Conservation (phyloP, 2,329 filamentous ascomycete species). For the Neurospora sp. region DNA sequence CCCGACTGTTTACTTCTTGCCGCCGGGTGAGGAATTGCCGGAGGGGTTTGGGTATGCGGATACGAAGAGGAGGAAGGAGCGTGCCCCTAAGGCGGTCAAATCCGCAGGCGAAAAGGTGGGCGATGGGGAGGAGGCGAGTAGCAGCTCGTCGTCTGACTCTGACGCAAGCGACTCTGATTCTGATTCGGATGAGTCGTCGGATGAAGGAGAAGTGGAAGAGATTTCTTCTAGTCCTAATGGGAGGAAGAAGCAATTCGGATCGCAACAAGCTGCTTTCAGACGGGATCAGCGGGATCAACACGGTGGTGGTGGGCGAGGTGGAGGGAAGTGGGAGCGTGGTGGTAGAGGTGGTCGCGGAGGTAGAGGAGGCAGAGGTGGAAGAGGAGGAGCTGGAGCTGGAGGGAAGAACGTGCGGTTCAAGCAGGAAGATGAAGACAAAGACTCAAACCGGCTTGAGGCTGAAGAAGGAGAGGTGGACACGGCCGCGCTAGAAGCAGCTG, state of each 20-base stretch:
- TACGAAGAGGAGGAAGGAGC: constrained; percentile 1
- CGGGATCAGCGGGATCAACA: not conserved
- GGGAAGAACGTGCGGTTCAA: constrained; percentile 6
- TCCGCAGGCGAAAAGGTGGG: not conserved
- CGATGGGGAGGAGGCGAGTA: not conserved
- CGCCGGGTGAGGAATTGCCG: constrained; percentile 17
- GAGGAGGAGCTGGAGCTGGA: not conserved
- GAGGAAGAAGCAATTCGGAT: not conserved
- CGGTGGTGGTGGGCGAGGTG: not conserved
- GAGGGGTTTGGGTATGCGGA: constrained; percentile 7
- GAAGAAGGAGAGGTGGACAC: not conserved
- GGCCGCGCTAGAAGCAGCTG: not conserved
- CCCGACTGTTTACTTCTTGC: constrained; percentile 57
- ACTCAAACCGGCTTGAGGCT: not conserved
- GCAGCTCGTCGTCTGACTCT: not conserved
- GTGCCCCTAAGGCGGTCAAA: not conserved
- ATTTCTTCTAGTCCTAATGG: not conserved
- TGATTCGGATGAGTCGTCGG: not conserved
- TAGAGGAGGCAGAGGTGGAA: constrained; percentile 4
- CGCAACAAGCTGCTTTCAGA: not conserved
- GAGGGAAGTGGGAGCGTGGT: not conserved
- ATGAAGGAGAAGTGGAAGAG: not conserved
- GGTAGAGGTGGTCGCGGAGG: constrained; percentile 4
- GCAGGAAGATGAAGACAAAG: not conserved
- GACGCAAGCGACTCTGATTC: not conserved